Conservation (phyloP, 1,284 basidiomycete genomes). For the Ganoderma lingzhi region DNA sequence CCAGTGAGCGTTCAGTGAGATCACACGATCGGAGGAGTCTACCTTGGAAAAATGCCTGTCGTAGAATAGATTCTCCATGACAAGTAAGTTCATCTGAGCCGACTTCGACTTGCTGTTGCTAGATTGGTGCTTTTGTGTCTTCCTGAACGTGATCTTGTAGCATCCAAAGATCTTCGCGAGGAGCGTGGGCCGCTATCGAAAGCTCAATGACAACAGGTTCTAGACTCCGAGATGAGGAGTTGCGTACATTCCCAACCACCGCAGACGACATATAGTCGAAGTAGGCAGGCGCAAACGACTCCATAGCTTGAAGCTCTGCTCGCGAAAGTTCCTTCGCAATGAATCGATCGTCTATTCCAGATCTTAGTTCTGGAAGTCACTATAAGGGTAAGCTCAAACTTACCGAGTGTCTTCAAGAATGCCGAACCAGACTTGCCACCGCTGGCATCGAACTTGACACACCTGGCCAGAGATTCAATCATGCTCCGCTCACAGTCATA, state of each 20-base stretch:
- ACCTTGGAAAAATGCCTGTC: constrained; percentile 89
- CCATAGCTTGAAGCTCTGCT: constrained; percentile 94
- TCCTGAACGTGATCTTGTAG: constrained; percentile 94
- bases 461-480: constrained; percentile 92
- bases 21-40: constrained; percentile 11
- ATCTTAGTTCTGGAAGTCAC: constrained; percentile 9
- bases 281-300: constrained; percentile 97
- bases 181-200: constrained; percentile 84
- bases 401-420: constrained; percentile 95
- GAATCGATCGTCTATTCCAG: constrained; percentile 88
- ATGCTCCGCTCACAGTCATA: constrained; percentile 96
- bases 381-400: constrained; percentile 17
- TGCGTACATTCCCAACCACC: constrained; percentile 75
- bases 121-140: constrained; percentile 71
- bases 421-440: constrained; percentile 98
- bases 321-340: constrained; percentile 97
- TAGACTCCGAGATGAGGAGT: neutral
- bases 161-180: constrained; percentile 98
- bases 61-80: constrained; percentile 99
- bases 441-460: constrained; percentile 95
- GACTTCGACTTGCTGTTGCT: constrained; percentile 73
- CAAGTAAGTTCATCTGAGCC: constrained; percentile 93
- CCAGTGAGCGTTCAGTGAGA: neutral
- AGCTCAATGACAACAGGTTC: constrained; percentile 23
- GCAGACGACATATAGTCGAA: constrained; percentile 97